Evolutionary conservation across 352 stramenopile species (phyloP), one percentile per base, ranked within the genome.

Genomic region (Phytophthora colocasiae): DNA sequence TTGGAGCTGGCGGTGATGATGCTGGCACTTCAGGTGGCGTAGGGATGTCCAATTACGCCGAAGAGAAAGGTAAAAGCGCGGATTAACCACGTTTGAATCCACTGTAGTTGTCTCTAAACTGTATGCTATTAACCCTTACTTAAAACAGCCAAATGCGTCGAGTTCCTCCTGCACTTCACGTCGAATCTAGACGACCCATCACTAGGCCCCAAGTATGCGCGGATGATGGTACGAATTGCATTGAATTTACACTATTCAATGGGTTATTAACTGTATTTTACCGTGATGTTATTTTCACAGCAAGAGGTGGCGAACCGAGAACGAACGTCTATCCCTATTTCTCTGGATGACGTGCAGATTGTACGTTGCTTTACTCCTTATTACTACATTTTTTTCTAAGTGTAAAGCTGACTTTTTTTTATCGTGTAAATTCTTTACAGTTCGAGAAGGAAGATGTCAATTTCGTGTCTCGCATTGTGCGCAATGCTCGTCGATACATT

Each of bases 301-400:
- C 87, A 96, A 94, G 83, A 96, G 56, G 82, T 96, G n/a, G 85
- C 87, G 17, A 93, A 96, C 67, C 77, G 87, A n/a, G 85, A 96
- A 63, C 75, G 85, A 19, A 91, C 77, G 10, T 90, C 87, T 29
- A 80, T 96, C 47, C 77, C 84, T 4, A 92, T 96, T 58, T 77
- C 85, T 12, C 63, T 96, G 14, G 87, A 96, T 57, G 87, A 96
- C 62, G 29, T 96, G 44, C 78, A 92, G 54, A 91, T 89, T 47
- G 87, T 96, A 78, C 59, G 79, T 12, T 26, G 39, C 8, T 66
- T 29, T 87, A 17, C 12, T 31, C 8, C 11, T 79, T 39, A 68
- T 89, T 44, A 62, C 78, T 6, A 83, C 84, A 3, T 14, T 4
- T 14, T 1, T n/a, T 36, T 36, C 31, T 34, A 9, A 50, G 34